Percentiles rank a stretch among this genome's conserved stretches.
These are phyloP conservation scores for Phytophthora hybrid DNA, from an alignment of 352 stramenopile species.

Conservation along the genomic window DNA sequence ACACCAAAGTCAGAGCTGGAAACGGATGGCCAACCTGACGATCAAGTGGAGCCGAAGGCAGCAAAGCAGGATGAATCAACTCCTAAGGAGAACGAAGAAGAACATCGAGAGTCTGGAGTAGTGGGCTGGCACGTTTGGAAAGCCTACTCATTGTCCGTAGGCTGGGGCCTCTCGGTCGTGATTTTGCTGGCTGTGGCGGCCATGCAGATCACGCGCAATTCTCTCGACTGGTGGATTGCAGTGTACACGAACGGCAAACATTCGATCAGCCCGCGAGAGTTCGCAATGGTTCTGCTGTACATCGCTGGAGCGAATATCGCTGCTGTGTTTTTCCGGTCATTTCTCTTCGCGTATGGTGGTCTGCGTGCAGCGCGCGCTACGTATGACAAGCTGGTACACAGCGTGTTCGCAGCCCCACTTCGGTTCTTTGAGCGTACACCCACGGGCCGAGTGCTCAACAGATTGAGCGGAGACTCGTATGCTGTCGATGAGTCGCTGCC, in stretches of 20 bases:
- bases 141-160: constrained; percentile 63
- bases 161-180: constrained; percentile 48
- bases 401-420: constrained; percentile 66
- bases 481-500: constrained; percentile 88
- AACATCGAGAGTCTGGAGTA: constrained; percentile 68
- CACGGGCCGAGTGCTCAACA: constrained; percentile 76
- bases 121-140: constrained; percentile 72
- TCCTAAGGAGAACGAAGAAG: constrained; percentile 42
- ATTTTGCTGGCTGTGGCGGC: constrained; percentile 61
- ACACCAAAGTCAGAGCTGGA: not conserved
- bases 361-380: constrained; percentile 70
- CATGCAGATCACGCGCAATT: constrained; percentile 87
- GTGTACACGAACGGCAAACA: constrained; percentile 79
- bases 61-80: constrained; percentile 9
- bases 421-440: constrained; percentile 79
- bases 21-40: not conserved
- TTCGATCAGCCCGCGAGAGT: constrained; percentile 52
- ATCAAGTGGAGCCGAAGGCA: constrained; percentile 3
- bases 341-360: constrained; percentile 87
- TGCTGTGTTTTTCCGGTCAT: constrained; percentile 76
- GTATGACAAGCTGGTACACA: constrained; percentile 62
- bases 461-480: constrained; percentile 86
- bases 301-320: constrained; percentile 79
- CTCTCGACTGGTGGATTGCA: constrained; percentile 86
- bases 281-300: constrained; percentile 65